A percentile compares a stretch with the other conserved stretches of the same genome.
Conservation (phyloP, 2,329 filamentous ascomycete species). For the Colletotrichum somersetense region DNA sequence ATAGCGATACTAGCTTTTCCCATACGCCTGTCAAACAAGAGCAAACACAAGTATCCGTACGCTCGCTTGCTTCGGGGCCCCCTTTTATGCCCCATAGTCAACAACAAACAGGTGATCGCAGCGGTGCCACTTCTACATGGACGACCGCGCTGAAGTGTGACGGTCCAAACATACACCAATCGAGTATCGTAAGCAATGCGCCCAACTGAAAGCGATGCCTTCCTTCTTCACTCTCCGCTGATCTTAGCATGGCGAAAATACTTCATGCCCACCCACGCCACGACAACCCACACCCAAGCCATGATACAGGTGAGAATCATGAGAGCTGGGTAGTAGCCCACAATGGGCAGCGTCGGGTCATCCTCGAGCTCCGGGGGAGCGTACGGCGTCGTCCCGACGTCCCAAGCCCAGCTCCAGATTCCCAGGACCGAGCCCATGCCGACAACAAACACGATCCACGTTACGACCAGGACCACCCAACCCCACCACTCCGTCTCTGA, state of each 20-base stretch:
- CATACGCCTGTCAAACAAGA: not conserved
- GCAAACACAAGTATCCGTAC: not conserved
- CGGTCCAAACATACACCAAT: not conserved
- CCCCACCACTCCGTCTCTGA: slow-evolving; percentile 98
- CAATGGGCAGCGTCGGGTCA: slow-evolving; percentile 92
- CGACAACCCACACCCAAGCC: slow-evolving; percentile 98
- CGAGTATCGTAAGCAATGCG: not conserved
- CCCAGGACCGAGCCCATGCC: slow-evolving; percentile 97
- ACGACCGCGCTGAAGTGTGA: not conserved
- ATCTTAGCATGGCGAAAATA: slow-evolving; percentile 99
- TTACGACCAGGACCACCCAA: slow-evolving; percentile 90
- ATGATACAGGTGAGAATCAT: slow-evolving; percentile 95
- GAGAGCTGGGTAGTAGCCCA: slow-evolving; percentile 95
- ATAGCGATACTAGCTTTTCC: not conserved
- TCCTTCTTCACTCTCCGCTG: slow-evolving; percentile 64
- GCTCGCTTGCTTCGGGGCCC: not conserved
- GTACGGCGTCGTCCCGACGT: slow-evolving; percentile 95
- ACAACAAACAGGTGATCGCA: not conserved
- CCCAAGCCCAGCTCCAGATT: slow-evolving; percentile 99
- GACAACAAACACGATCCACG: slow-evolving; percentile 95
- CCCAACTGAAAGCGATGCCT: not conserved
- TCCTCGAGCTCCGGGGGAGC: slow-evolving; percentile 95
- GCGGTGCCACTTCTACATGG: not conserved
- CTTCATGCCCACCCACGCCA: slow-evolving; percentile 99
- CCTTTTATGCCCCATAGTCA: not conserved